phyloP scores from a whole-genome alignment of 2,329 filamentous ascomycete species.

The Penicillium sp. region DNA sequence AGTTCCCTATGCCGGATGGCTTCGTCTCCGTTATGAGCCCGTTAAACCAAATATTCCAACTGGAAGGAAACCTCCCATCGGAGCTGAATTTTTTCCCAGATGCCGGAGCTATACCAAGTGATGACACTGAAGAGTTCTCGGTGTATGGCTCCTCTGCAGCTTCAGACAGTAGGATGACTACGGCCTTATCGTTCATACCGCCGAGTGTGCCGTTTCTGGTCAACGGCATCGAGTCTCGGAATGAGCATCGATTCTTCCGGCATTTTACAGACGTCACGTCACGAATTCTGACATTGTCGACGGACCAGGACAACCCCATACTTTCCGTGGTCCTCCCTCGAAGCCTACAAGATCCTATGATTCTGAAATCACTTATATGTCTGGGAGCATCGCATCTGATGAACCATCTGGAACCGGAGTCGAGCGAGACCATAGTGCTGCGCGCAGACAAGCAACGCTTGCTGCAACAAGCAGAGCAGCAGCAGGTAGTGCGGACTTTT shows the following conservation, averaged over 20 bases:
- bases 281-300: not conserved
- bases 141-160: not conserved
- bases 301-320: not conserved
- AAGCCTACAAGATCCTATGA: not conserved
- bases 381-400: not conserved
- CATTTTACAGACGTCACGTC: not conserved
- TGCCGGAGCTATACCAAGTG: not conserved
- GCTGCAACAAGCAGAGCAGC: not conserved
- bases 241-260: not conserved
- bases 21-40: not conserved
- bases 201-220: not conserved
- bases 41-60: not conserved
- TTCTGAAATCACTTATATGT: not conserved
- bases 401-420: not conserved
- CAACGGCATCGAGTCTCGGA: not conserved
- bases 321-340: not conserved
- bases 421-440: not conserved
- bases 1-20: not conserved
- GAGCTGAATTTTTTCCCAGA: not conserved
- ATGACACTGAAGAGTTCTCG: not conserved
- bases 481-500: not conserved
- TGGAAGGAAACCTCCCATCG: not conserved
- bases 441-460: not conserved
- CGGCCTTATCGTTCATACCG: not conserved
- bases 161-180: not conserved